phyloP scores from a whole-genome alignment of 2,329 filamentous ascomycete species.

The Trichoderma sp. region DNA sequence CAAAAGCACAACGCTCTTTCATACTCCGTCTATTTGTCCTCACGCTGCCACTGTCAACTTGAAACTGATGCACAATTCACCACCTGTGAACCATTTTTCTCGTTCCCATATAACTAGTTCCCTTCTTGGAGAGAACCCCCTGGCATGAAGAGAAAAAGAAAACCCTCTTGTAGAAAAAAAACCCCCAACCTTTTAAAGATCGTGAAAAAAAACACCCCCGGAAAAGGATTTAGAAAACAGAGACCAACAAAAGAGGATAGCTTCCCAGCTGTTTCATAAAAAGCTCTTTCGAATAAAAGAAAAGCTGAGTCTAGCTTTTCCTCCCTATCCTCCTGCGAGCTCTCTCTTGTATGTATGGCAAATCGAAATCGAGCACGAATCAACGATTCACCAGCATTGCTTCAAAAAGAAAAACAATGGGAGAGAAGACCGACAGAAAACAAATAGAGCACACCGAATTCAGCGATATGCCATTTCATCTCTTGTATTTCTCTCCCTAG shows the following conservation, averaged over 20 bases:
- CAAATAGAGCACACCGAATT: not conserved
- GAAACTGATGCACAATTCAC: not conserved
- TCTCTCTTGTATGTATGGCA: not conserved
- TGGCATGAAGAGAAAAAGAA: not conserved
- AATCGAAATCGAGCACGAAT: not conserved
- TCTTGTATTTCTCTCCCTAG: not conserved
- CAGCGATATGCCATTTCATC: not conserved
- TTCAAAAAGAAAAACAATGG: not conserved
- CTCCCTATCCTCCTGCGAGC: not conserved
- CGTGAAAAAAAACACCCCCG: not conserved
- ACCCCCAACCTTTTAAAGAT: not conserved
- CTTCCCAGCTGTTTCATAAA: not conserved
- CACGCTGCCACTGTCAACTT: not conserved
- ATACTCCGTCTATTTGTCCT: not conserved
- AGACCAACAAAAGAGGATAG: not conserved
- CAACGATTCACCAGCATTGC: not conserved
- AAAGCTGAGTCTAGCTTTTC: not conserved
- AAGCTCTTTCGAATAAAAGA: not conserved
- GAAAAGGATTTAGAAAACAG: not conserved
- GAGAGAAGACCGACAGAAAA: not conserved
- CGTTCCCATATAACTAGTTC: not conserved
- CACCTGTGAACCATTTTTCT: not conserved
- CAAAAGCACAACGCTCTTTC: not conserved
- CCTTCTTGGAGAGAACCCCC: not conserved
- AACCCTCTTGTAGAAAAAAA: not conserved